Percentiles rank a stretch among this genome's conserved stretches.
Evolutionary conservation across 2,329 filamentous ascomycete species (phyloP).

Genomic region (Diaporthe aspalathi): DNA sequence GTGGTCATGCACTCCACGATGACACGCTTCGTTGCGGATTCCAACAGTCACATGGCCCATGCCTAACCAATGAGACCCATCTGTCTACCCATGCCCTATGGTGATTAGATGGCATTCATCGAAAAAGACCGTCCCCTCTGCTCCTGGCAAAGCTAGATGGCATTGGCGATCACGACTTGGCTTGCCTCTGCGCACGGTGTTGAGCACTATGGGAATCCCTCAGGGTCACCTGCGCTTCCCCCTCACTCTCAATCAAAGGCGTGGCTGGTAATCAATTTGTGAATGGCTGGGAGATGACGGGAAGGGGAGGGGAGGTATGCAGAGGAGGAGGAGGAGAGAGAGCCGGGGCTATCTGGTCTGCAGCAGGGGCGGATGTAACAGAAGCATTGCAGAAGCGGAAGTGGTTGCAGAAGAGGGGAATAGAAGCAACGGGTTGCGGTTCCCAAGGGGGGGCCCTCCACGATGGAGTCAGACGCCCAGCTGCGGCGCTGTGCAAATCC

Average conservation of each 20-base stretch:
- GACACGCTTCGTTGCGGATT: slow-evolving; percentile 16
- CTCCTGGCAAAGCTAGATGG: neutral
- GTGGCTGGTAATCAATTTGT: slow-evolving; percentile 19
- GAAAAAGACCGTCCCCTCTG: neutral
- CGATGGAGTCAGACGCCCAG: slow-evolving; percentile 17
- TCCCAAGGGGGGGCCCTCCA: slow-evolving; percentile 14
- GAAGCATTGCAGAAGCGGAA: slow-evolving; percentile 25
- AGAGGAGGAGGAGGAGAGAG: neutral
- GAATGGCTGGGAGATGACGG: slow-evolving; percentile 16
- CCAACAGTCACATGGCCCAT: slow-evolving; percentile 16
- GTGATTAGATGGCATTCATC: slow-evolving; percentile 24
- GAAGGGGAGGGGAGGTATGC: neutral
- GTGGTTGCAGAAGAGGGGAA: slow-evolving; percentile 30
- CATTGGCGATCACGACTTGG: neutral
- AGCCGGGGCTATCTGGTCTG: neutral
- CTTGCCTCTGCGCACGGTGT: neutral
- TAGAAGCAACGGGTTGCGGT: slow-evolving; percentile 9
- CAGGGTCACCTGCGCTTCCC: neutral
- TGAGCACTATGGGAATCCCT: neutral
- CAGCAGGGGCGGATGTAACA: slow-evolving; percentile 30
- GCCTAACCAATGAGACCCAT: neutral
- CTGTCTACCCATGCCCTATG: slow-evolving; percentile 16
- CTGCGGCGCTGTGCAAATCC: slow-evolving; percentile 28
- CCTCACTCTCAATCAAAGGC: neutral
- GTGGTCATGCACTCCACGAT: slow-evolving; percentile 32